These are phyloP conservation scores for Rosa lucieae DNA, from an alignment of 306 rosid species.

Conservation along the genomic window DNA sequence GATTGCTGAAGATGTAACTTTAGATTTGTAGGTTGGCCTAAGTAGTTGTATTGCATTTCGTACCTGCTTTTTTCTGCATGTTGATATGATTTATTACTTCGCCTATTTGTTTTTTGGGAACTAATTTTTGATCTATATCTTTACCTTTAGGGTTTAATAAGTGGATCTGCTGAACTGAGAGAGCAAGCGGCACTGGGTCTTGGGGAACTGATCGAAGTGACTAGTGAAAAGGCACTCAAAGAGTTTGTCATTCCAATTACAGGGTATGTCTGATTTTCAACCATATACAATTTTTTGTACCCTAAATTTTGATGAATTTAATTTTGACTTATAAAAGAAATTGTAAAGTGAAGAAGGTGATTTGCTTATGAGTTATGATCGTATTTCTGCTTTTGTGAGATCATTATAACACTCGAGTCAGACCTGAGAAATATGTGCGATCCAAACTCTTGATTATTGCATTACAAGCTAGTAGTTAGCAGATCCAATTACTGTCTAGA, in stretches of 20 bases:
- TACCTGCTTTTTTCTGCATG: constrained; percentile 1
- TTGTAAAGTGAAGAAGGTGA: not conserved
- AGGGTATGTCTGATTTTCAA: constrained; percentile 54
- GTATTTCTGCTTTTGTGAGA: not conserved
- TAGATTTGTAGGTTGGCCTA: not conserved
- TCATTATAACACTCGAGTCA: not conserved
- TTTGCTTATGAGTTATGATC: not conserved
- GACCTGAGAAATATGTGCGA: not conserved
- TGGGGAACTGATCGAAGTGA: constrained; percentile 92
- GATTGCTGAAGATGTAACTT: not conserved
- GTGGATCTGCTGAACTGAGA: constrained; percentile 94
- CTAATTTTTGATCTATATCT: constrained; percentile 19
- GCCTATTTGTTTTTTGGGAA: not conserved
- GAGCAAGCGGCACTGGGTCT: constrained; percentile 98
- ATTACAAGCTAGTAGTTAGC: not conserved
- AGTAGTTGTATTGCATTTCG: not conserved
- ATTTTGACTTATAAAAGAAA: not conserved
- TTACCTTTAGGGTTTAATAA: constrained; percentile 68
- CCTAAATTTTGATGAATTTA: not conserved
- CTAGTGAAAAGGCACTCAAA: constrained; percentile 81
- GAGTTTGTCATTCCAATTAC: constrained; percentile 92
- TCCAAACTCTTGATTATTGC: not conserved
- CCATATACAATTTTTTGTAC: not conserved
- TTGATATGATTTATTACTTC: constrained; percentile 1
- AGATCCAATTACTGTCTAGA: not conserved